phyloP scores from a whole-genome alignment of 768 basidiomycete species.

The Suillus alpinus region DNA sequence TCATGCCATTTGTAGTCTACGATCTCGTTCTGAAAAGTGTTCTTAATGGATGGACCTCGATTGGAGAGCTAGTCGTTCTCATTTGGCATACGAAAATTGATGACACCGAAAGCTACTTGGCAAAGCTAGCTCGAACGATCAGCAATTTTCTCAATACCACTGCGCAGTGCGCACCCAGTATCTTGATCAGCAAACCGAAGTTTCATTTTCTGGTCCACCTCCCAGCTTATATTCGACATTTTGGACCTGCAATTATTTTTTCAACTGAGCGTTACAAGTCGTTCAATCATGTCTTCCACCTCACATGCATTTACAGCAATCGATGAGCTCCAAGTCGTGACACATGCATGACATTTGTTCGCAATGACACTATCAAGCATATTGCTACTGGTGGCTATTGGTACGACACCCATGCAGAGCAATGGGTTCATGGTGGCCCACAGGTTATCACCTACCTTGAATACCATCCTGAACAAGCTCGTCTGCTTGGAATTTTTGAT shows the following conservation, averaged over 20 bases:
- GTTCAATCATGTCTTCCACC: slow-evolving; percentile 38
- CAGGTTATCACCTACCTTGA: neutral
- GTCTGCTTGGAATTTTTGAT: neutral
- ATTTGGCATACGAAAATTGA: slow-evolving; percentile 30
- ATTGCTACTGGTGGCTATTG: slow-evolving; percentile 13
- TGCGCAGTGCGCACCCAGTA: slow-evolving; percentile 16
- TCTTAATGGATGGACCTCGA: slow-evolving; percentile 9
- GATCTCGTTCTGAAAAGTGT: slow-evolving; percentile 15
- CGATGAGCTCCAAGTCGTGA: slow-evolving; percentile 36
- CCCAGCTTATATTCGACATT: slow-evolving; percentile 22
- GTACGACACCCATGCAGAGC: slow-evolving; percentile 11
- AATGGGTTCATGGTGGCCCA: slow-evolving; percentile 6
- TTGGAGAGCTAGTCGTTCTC: slow-evolving; percentile 13
- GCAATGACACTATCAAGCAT: slow-evolving; percentile 14
- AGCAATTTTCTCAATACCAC: slow-evolving; percentile 12
- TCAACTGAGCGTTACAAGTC: slow-evolving; percentile 39
- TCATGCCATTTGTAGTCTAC: slow-evolving; percentile 26
- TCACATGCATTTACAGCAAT: slow-evolving; percentile 35
- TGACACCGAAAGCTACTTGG: slow-evolving; percentile 22
- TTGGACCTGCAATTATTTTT: slow-evolving; percentile 33
- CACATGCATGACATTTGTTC: slow-evolving; percentile 23
- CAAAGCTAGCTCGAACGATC: slow-evolving; percentile 14
- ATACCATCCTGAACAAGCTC: slow-evolving; percentile 4
- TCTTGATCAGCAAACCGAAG: slow-evolving; percentile 21
- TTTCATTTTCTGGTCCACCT: slow-evolving; percentile 26